phyloP scores from a whole-genome alignment of 257 asterid species.

The Jacaranda mimosifolia region DNA sequence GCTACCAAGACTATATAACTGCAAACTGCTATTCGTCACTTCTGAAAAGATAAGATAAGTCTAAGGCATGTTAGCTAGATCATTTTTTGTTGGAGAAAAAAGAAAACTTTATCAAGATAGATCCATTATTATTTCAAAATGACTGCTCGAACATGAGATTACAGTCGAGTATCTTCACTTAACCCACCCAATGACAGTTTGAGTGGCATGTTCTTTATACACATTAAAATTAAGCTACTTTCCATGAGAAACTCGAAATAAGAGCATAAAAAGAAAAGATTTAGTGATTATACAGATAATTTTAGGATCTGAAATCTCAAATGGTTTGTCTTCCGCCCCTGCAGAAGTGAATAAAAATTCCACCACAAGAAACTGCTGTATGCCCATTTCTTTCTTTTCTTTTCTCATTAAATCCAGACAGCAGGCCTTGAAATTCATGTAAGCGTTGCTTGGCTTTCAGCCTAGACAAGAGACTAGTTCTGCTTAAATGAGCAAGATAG shows the following conservation, averaged over 20 bases:
- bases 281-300: not conserved
- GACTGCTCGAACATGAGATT: not conserved
- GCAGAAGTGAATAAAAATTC: not conserved
- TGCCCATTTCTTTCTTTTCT: not conserved
- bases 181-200: not conserved
- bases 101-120: not conserved
- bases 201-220: not conserved
- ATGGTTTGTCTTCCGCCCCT: not conserved
- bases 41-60: no score
- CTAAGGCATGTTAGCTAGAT: no score
- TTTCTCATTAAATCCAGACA: not conserved
- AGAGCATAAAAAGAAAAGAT: not conserved
- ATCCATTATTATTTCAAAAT: not conserved
- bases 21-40: constrained; percentile 1
- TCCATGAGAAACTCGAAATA: not conserved
- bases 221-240: not conserved
- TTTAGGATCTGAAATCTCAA: not conserved
- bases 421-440: not conserved
- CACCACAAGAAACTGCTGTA: not conserved
- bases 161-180: not conserved
- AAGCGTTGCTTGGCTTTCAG: not conserved
- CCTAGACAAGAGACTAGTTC: not conserved
- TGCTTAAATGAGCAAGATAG: not conserved
- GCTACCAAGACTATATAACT: constrained; percentile 1
- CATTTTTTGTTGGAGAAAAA: no score